Evolutionary conservation across 768 basidiomycete genomes (phyloP).

Genomic region (Kwoniella shandongensis): DNA sequence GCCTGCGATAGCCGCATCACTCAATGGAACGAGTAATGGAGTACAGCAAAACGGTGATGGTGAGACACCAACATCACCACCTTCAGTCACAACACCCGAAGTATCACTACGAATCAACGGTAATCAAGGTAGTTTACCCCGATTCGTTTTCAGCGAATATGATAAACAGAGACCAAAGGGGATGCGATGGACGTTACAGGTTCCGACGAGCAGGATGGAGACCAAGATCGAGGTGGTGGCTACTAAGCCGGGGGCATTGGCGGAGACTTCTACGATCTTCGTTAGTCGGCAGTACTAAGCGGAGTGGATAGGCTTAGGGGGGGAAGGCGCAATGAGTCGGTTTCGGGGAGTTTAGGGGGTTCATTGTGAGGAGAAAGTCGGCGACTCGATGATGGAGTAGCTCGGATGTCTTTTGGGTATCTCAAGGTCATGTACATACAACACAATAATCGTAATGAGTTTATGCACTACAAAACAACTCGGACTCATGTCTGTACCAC

Average conservation of each 20-base stretch:
- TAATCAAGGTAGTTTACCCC: slow-evolving; percentile 33
- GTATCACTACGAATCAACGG: slow-evolving; percentile 41
- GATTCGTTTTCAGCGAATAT: slow-evolving; percentile 21
- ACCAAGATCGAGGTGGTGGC: slow-evolving; percentile 40
- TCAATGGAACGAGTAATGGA: background rate
- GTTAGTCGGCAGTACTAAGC: slow-evolving; percentile 37
- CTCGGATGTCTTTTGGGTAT: too few species aligned
- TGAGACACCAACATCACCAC: background rate
- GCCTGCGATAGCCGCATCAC: background rate
- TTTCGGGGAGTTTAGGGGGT: too few species aligned
- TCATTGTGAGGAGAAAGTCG: too few species aligned
- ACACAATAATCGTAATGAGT: too few species aligned
- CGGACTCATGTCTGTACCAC: too few species aligned
- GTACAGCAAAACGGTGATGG: background rate
- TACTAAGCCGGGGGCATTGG: slow-evolving; percentile 30
- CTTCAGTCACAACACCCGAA: slow-evolving; percentile 26
- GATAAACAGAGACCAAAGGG: slow-evolving; percentile 18
- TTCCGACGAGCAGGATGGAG: slow-evolving; percentile 31
- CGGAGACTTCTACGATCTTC: slow-evolving; percentile 37
- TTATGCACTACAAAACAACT: too few species aligned
- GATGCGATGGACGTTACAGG: slow-evolving; percentile 34
- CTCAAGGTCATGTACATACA: too few species aligned
- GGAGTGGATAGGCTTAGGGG: too few species aligned
- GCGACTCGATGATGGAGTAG: too few species aligned
- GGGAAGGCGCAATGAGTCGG: too few species aligned